phyloP scores from a whole-genome alignment of 306 rosid species.

The Dalbergia oliveri region DNA sequence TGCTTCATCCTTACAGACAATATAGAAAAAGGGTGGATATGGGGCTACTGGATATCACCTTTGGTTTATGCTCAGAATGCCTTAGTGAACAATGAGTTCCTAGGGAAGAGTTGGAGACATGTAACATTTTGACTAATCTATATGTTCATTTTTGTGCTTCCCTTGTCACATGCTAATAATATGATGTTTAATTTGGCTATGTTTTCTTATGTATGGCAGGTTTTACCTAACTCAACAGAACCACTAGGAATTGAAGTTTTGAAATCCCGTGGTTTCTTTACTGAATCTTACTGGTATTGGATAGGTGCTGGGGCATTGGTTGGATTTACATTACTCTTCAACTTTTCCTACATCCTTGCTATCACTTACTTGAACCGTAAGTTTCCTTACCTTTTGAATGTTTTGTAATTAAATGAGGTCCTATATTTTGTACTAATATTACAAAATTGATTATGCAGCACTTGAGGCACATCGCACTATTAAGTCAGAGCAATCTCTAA shows the following conservation, averaged over 20 bases:
- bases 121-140: conserved; percentile 19
- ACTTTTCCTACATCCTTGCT: conserved; percentile 51
- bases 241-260: conserved; percentile 56
- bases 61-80: conserved; percentile 57
- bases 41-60: conserved; percentile 59
- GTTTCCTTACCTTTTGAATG: conserved; percentile 34
- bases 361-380: conserved; percentile 61
- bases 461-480: conserved; percentile 44
- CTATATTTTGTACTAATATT: background rate
- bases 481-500: conserved; percentile 44
- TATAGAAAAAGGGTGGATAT: conserved; percentile 53
- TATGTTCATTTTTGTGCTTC: background rate
- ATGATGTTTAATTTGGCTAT: background rate
- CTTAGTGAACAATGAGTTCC: conserved; percentile 52
- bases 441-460: conserved; percentile 46
- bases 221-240: conserved; percentile 49
- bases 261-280: conserved; percentile 60
- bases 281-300: conserved; percentile 51
- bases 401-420: background rate
- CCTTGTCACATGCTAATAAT: conserved; percentile 13
- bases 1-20: conserved; percentile 31
- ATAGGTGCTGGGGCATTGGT: conserved; percentile 44
- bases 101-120: conserved; percentile 53
- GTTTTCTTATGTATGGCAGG: conserved; percentile 42
- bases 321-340: conserved; percentile 53